Evolutionary conservation across 257 asterid species (phyloP), one percentile per base, ranked within the genome.

Genomic region (Capsicum baccatum): DNA sequence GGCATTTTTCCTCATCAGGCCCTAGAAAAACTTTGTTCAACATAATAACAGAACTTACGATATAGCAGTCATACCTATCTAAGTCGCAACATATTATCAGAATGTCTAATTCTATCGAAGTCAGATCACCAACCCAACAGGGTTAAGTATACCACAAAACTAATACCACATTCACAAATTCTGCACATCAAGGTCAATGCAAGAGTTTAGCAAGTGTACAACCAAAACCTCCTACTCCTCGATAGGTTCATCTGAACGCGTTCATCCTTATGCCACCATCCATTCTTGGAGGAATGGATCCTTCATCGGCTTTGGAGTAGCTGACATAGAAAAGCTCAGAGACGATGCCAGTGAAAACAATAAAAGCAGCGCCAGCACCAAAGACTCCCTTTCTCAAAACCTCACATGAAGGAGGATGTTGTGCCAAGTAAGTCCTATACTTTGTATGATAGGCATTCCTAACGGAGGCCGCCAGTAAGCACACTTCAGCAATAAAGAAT

Each of bases 351-450:
- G 98, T 95, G 79, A 95, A 88, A 80, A 95, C 89, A 6, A 93
- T 83, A 84, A 95, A 92, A 11, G 98, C 98, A 39, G 98, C 98
- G 16, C 92, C 98, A 8, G 96, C 97, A 33, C 95, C 98, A 64
- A 94, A 95, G 52, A 93, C 92, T 76, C 98, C 98, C 92, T 89
- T 92, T 9, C 98, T 88, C 92, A 95, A 87, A 21, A 87, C 91
- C 90, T 92, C 97, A 57, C 98, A 95, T 5, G 97, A 88, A n/a
- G 93, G 97, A 66, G 96, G 93, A 15, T 90, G 39, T 3, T 87
- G 82, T 0, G 92, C 62, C 55, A 91, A 9, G 81, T 78, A 59
- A 13, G 95, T 86, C 83, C 94, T 86, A 87, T 95, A 92, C 85
- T 90, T 92, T 21, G 97, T 95, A 39, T 92, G 98, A 83, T 92